Conservation (phyloP, 2,329 filamentous ascomycete genomes). For the Chaetomium sp. region DNA sequence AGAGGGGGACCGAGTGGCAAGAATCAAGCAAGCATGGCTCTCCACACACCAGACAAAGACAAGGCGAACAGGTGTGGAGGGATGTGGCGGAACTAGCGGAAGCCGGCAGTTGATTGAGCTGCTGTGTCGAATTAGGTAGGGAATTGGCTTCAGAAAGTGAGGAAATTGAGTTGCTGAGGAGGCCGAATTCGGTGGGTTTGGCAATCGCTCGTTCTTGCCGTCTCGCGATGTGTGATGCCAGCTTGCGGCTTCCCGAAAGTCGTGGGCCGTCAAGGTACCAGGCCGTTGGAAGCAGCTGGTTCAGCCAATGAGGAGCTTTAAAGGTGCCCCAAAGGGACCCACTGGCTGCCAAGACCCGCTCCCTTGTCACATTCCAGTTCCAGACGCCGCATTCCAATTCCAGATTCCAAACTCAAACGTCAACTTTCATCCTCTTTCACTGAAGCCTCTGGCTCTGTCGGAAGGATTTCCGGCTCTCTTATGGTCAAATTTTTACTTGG, state of each 20-base stretch:
- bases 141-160: too few species aligned
- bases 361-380: slow-evolving; percentile 4
- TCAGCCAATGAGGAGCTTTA: slow-evolving; percentile 16
- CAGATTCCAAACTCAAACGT: background rate
- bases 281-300: background rate
- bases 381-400: background rate
- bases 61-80: too few species aligned
- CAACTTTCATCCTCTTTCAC: background rate
- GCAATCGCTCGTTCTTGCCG: background rate
- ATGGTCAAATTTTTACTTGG: too few species aligned
- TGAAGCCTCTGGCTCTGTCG: background rate
- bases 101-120: too few species aligned
- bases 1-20: background rate
- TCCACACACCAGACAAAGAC: background rate
- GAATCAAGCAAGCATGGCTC: slow-evolving; percentile 4
- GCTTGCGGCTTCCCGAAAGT: slow-evolving; percentile 13
- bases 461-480: too few species aligned
- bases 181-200: slow-evolving; percentile 11
- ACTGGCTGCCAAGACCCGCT: slow-evolving; percentile 9
- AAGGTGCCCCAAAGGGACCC: background rate
- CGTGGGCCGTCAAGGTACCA: slow-evolving; percentile 12
- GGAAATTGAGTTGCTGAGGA: background rate
- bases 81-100: too few species aligned
- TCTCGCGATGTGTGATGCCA: slow-evolving; percentile 11
- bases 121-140: too few species aligned